Percentiles rank a stretch among this genome's conserved stretches.
Conservation (phyloP, 106 monocot species). For the Posidonia australis region DNA sequence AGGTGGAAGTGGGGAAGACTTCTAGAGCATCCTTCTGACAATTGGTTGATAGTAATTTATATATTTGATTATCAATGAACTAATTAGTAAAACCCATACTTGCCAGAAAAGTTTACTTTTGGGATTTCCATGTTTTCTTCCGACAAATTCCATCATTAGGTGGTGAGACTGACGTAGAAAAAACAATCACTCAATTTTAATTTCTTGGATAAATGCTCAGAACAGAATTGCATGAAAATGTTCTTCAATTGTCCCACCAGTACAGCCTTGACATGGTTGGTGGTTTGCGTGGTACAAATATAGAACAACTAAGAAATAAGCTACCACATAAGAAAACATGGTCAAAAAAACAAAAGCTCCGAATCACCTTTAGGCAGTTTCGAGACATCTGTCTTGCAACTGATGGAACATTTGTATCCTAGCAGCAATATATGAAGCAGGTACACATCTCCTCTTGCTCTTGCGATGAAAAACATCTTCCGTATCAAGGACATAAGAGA, state of each 20-base stretch:
- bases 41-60: too few relatives aligned
- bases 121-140: too few relatives aligned
- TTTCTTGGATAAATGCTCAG: too few relatives aligned
- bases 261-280: neutral
- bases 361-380: slow-evolving; percentile 1
- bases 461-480: slow-evolving; percentile 22
- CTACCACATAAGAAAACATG: neutral
- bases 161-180: too few relatives aligned
- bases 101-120: too few relatives aligned
- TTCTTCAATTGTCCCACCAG: neutral
- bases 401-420: slow-evolving; percentile 1
- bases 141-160: too few relatives aligned
- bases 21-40: too few relatives aligned
- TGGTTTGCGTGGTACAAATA: neutral
- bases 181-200: too few relatives aligned
- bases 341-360: neutral
- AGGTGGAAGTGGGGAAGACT: too few relatives aligned
- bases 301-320: neutral
- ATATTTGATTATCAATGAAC: too few relatives aligned
- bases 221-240: too few relatives aligned
- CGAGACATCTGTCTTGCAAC: neutral
- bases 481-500: slow-evolving; percentile 26
- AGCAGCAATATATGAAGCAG: neutral
- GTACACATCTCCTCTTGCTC: neutral
- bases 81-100: too few relatives aligned